These are phyloP conservation scores for Fusarium sp. DNA, from an alignment of 2,329 filamentous ascomycete genomes.

Conservation along the genomic window DNA sequence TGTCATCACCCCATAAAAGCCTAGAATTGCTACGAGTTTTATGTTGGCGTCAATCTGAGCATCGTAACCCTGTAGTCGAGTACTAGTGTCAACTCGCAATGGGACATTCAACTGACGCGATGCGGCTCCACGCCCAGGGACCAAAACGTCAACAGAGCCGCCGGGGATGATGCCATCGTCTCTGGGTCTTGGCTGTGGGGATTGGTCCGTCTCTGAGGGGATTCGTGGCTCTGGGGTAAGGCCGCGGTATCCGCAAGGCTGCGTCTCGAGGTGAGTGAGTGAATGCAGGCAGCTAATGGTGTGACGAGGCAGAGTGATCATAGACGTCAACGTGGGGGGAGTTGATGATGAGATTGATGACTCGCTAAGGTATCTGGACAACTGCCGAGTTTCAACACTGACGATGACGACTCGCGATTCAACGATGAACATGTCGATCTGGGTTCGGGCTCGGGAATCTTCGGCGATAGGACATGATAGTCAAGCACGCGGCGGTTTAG, in stretches of 20 bases:
- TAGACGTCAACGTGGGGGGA: not conserved
- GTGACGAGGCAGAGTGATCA: constrained; percentile 15
- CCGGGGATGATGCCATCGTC: constrained; percentile 31
- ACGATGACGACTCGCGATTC: constrained; percentile 6
- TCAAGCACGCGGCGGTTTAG: not conserved
- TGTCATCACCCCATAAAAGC: not conserved
- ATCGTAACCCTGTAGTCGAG: not conserved
- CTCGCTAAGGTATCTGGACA: constrained; percentile 11
- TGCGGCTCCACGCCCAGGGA: constrained; percentile 3
- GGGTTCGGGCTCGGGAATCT: not conserved
- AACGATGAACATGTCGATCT: constrained; percentile 20
- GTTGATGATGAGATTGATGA: not conserved
- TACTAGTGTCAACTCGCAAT: constrained; percentile 17
- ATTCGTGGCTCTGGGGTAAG: constrained; percentile 9
- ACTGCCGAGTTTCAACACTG: constrained; percentile 14
- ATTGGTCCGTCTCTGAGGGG: not conserved
- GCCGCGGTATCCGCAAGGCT: constrained; percentile 9
- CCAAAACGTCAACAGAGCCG: constrained; percentile 25
- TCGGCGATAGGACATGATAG: not conserved
- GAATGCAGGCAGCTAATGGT: constrained; percentile 27
- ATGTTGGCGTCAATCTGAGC: not conserved
- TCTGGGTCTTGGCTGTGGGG: not conserved
- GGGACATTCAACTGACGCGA: constrained; percentile 13
- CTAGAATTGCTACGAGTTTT: constrained; percentile 5
- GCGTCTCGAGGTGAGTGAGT: constrained; percentile 25